These are phyloP conservation scores for Ustulina deusta DNA, from an alignment of 2,329 filamentous ascomycete genomes.

Conservation along the genomic window DNA sequence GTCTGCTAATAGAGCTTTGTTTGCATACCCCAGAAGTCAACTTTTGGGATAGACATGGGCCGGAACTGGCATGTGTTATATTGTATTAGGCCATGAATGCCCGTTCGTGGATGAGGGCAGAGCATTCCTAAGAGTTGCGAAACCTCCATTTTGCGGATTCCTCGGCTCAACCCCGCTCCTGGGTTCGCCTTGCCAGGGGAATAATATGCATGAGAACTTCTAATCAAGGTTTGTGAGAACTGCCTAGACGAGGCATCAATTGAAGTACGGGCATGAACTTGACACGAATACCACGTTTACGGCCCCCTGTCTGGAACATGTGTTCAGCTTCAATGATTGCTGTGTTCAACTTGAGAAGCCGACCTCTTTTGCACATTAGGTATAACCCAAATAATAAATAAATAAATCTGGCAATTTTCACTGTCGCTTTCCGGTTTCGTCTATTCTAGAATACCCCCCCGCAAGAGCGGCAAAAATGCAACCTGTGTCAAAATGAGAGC, in stretches of 20 bases:
- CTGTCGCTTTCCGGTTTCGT: slow-evolving; percentile 26
- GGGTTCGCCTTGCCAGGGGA: neutral
- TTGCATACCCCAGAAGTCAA: slow-evolving; percentile 13
- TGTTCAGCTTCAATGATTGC: neutral
- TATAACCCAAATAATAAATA: neutral
- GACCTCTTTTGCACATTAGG: neutral
- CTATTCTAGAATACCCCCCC: neutral
- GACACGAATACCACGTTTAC: neutral
- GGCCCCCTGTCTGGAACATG: neutral
- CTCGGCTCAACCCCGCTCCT: neutral
- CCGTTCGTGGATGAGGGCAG: neutral
- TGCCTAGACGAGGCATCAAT: slow-evolving; percentile 17
- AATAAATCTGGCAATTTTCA: neutral
- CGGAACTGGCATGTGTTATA: slow-evolving; percentile 1
- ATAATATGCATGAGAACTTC: neutral
- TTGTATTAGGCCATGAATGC: neutral
- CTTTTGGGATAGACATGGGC: slow-evolving; percentile 8
- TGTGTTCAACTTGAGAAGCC: neutral
- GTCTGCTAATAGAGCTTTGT: slow-evolving; percentile 30
- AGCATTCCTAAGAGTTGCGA: slow-evolving; percentile 4
- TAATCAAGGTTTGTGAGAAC: slow-evolving; percentile 26
- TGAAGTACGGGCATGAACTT: slow-evolving; percentile 9
- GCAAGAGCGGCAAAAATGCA: neutral
- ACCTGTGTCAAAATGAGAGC: slow-evolving; percentile 8
- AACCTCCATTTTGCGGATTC: neutral